phyloP scores from a whole-genome alignment of 441 rosid genomes.

The Theobroma grandiflorum region DNA sequence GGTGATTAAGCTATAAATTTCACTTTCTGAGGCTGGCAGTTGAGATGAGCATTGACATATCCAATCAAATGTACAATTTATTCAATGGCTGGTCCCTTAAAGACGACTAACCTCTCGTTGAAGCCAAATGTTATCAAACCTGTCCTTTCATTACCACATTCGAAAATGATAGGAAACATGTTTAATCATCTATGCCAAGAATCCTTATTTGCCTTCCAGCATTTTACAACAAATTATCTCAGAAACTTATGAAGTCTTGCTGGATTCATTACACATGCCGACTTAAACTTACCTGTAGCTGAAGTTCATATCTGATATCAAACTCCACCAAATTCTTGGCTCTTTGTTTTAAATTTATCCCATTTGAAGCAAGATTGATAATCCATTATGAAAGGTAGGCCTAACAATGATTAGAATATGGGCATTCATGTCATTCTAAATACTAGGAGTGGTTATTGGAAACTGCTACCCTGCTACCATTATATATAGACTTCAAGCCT shows the following conservation, averaged over 20 bases:
- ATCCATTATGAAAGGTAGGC: constrained; percentile 5
- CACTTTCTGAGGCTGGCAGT: constrained; percentile 5
- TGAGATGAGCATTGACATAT: constrained; percentile 7
- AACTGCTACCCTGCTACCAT: constrained; percentile 12
- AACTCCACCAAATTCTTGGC: constrained; percentile 10
- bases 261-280: constrained; percentile 24
- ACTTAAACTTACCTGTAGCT: constrained; percentile 19
- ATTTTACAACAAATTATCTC: constrained; percentile 7
- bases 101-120: constrained; percentile 13
- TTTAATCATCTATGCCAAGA: not conserved
- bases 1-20: not conserved
- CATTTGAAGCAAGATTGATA: not conserved
- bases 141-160: not conserved
- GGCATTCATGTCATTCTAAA: constrained; percentile 20
- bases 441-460: not conserved
- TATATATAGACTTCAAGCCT: constrained; percentile 13
- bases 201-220: constrained; percentile 22
- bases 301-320: not conserved
- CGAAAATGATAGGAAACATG: not conserved
- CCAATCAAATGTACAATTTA: constrained; percentile 25
- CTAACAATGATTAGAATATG: constrained; percentile 24
- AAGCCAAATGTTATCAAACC: not conserved
- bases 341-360: constrained; percentile 6
- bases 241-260: constrained; percentile 16
- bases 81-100: constrained; percentile 24